Evolutionary conservation across 1,284 basidiomycete genomes (phyloP).

Genomic region (Xerocomus nothofagi): DNA sequence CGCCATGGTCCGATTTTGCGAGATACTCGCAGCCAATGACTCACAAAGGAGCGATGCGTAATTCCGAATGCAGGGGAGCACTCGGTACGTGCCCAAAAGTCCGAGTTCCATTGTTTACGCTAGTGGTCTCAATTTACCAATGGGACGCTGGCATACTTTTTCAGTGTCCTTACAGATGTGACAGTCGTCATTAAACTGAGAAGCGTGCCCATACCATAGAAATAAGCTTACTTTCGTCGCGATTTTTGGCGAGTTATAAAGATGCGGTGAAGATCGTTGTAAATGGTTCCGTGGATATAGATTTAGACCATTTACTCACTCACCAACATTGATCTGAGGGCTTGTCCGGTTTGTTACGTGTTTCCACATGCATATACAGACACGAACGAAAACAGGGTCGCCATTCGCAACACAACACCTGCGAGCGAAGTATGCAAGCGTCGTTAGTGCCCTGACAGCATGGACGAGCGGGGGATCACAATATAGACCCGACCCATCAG

Average conservation of each 20-base stretch:
- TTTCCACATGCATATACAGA: not conserved
- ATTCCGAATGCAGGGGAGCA: not conserved
- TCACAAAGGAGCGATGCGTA: not conserved
- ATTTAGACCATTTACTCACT: not conserved
- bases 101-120: not conserved
- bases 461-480: not conserved
- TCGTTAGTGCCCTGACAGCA: not conserved
- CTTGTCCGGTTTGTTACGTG: not conserved
- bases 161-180: not conserved
- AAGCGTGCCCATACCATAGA: conserved; percentile 8
- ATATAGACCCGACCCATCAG: not conserved
- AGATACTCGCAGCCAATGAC: not conserved
- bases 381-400: not conserved
- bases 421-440: not conserved
- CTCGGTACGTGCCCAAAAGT: not conserved
- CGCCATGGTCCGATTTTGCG: not conserved
- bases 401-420: not conserved
- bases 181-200: conserved; percentile 6
- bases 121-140: not conserved
- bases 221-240: not conserved
- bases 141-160: conserved; percentile 3
- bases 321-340: not conserved
- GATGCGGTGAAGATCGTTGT: not conserved
- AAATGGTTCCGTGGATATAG: not conserved
- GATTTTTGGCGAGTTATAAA: not conserved